Conservation (phyloP, 2,329 filamentous ascomycete genomes). For the Cercospora brassicicola region DNA sequence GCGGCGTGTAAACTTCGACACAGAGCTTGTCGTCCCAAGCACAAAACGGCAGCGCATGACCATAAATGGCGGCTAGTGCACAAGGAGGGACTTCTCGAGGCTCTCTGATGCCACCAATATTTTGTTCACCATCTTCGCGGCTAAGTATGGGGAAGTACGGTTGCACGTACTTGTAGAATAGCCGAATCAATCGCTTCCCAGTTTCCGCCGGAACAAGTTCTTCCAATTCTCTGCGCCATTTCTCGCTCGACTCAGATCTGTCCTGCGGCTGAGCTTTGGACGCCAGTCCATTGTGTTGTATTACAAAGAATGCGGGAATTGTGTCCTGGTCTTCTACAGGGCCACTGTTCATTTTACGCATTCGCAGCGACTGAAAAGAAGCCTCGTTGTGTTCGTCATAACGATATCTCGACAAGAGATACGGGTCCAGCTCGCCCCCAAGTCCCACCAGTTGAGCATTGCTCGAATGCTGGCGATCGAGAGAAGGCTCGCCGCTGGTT, state of each 20-base stretch:
- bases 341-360: conserved; percentile 36
- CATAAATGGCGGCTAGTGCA: conserved; percentile 47
- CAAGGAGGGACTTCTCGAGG: conserved; percentile 41
- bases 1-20: conserved; percentile 39
- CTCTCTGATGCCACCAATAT: conserved; percentile 32
- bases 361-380: conserved; percentile 35
- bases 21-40: conserved; percentile 47
- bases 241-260: conserved; percentile 28
- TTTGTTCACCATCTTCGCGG: conserved; percentile 39
- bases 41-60: conserved; percentile 48
- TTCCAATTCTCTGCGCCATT: conserved; percentile 36
- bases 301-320: conserved; percentile 40
- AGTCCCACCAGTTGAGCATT: conserved; percentile 39
- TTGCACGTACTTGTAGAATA: conserved; percentile 48
- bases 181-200: conserved; percentile 43
- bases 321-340: conserved; percentile 26
- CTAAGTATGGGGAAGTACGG: conserved; percentile 49
- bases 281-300: conserved; percentile 39
- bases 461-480: conserved; percentile 37
- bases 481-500: conserved; percentile 35
- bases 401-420: conserved; percentile 37
- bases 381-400: conserved; percentile 40
- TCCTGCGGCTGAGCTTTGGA: conserved; percentile 41
- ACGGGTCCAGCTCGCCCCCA: conserved; percentile 39
- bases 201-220: conserved; percentile 36